A percentile compares a stretch with the other conserved stretches of the same genome.
phyloP scores from a whole-genome alignment of 805 yeast genomes.

The Metschnikowia lunata region DNA sequence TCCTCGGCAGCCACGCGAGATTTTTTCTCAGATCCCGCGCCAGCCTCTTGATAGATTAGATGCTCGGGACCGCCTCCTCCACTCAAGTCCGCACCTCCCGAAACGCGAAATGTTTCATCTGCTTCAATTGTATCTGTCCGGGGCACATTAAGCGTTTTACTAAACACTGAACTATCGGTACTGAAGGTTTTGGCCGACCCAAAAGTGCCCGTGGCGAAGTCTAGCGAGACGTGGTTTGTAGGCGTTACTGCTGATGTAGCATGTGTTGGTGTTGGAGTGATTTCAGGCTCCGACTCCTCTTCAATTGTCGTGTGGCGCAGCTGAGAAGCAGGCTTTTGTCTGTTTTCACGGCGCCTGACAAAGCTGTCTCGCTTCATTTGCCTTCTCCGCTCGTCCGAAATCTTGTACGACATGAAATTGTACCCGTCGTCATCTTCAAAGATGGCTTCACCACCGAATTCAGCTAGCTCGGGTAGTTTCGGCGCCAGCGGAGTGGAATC shows the following conservation, averaged over 20 bases:
- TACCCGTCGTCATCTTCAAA: constrained; percentile 20
- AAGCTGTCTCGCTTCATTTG: not conserved
- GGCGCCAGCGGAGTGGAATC: not conserved
- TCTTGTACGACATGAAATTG: constrained; percentile 11
- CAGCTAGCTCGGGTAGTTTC: constrained; percentile 4
- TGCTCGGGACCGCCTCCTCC: not conserved
- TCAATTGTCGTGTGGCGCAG: constrained; percentile 13
- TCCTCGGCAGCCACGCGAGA: too few species aligned
- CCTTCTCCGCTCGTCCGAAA: constrained; percentile 1
- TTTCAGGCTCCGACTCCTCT: constrained; percentile 15
- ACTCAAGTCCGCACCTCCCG: constrained; percentile 2
- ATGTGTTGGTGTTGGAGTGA: constrained; percentile 9
- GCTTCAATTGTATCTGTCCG: constrained; percentile 1
- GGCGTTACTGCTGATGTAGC: constrained; percentile 2
- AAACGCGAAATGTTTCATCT: constrained; percentile 1
- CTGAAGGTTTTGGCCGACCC: constrained; percentile 7
- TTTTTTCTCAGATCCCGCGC: too few species aligned
- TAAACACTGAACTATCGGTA: constrained; percentile 9
- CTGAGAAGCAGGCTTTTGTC: constrained; percentile 2
- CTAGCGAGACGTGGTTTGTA: constrained; percentile 5
- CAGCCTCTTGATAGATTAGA: too few species aligned
- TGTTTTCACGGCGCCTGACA: constrained; percentile 2
- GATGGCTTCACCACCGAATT: constrained; percentile 4
- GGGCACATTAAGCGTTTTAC: constrained; percentile 1
- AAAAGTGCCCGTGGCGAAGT: constrained; percentile 9